Evolutionary conservation across 495 filamentous ascomycete genomes (phyloP), one percentile per base, ranked within the genome.

Genomic region (Staphylotrichum longicolle): DNA sequence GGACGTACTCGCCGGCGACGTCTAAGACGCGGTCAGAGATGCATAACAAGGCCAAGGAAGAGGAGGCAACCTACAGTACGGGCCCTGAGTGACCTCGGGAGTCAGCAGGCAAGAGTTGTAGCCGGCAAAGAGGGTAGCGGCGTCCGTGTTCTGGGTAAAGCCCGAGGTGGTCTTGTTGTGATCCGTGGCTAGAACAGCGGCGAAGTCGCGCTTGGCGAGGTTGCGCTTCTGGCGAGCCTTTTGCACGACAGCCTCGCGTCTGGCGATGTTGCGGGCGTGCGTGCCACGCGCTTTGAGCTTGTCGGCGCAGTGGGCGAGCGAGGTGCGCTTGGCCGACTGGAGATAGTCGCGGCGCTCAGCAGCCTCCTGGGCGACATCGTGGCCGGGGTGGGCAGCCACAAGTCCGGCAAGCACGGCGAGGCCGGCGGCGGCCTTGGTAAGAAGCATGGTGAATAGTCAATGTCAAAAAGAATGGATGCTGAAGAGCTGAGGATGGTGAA

Each of bases 31-130:
- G 20, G 20, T 27, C 20, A 27, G 20, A 27, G 20, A 27, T 27
- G 20, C 20, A 27, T 27, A 27, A 27, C 20, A 27, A 27, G 20
- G 20, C 20, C 20, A 27, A 27, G 44, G 32, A n/a, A 2, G 27
- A 1, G 27, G 27, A 30, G 14, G 30, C 4, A 15, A 58, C 74
- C 62, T 57, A 79, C 78, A 85, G 70, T 84, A 83, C 47, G 81
- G 80, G 6, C 82, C 82, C 68, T 84, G 74, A 35, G 76, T 83
- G 10, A 79, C 77, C 67, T 84, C 82, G 0, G 79, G 79, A 32
- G 70, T 77, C 27, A 84, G 74, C n/a, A 84, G 72, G 58, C 80
- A 84, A 20, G 78, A 80, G n/a, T 75, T 74, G 60, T 79, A 78
- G 20, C 78, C 79, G 20, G 76, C 70, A 57, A 85, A 85, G 30